Evolutionary conservation across 768 basidiomycete genomes (phyloP), one percentile per base, ranked within the genome.

Genomic region (Lactarius trivialis): DNA sequence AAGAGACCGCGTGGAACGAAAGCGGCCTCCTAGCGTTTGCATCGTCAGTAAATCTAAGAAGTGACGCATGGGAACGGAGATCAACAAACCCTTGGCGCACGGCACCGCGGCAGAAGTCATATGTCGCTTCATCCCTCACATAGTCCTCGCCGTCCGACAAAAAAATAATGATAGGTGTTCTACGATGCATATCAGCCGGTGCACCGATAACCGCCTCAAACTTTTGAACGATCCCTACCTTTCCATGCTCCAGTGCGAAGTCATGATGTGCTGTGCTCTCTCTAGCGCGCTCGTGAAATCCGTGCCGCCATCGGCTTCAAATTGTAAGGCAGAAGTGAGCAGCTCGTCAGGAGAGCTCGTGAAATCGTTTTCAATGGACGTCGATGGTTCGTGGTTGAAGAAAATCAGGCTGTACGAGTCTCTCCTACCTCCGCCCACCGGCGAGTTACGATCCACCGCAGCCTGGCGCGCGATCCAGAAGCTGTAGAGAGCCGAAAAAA

Each of bases 1-100:
- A 85, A 0, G 82, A 77, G 21, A 86, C 81, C 0, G 83, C 70
- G 49, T 85, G 85, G 68, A 86, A 81, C 0, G 84, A 83, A 5
- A 83, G 71, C 0, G 83, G 71, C 73, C 81, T 81, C n/a, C 84
- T 85, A 51, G 4, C 14, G 4, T 49, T 41, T n/a, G 3, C 4
- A 1, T 21, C 15, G 37, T 63, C 4, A 55, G 39, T 54, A 1
- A 15, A 41, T 41, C 6, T 24, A 39, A 11, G 65, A 15, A 3
- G 26, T 51, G 8, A 65, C 8, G 17, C 51, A 1, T 36, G 1
- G 5, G 12, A 28, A 48, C n/a, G 14, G 0, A 15, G 37, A 30
- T 26, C 12, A 3, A 19, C 68, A 37, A 64, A 81, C 81, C 83
- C 82, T 7, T 76, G 76, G 30, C 73, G 71, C 21, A 79, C 62